Evolutionary conservation across 306 rosid species (phyloP), one percentile per base, ranked within the genome.

Genomic region (barrel medic (Medicago truncatula)): DNA sequence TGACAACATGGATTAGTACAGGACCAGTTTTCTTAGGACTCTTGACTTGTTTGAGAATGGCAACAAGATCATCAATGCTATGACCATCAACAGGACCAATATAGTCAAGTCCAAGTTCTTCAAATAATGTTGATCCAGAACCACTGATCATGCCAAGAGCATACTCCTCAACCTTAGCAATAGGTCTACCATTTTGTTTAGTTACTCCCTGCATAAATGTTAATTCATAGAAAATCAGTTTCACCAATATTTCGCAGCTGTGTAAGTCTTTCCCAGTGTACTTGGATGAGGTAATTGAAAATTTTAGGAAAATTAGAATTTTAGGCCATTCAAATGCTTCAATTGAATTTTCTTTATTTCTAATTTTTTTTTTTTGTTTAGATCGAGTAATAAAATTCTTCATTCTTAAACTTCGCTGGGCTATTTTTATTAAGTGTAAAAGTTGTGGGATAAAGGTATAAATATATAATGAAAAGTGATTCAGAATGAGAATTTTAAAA

Each of bases 31-130:
- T 88, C 77, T 85, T 84, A 11, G 95, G 89, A 67, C 85, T 80
- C 86, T 87, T 90, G 20, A 88, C 96, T 84, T 94, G 92, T n/a
- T 82, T 79, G 53, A 94, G 91, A 81, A 94, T 90, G 76, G 92
- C 53, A 64, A 90, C 68, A 75, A 94, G 92, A 75, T 94, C 97
- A 78, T 94, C 91, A 9, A 94, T 70, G 85, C 81, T 92, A 85
- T 94, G 98, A 76, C 96, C 97, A 76, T 91, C 97, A 15, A 94
- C 89, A 56, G 96, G 99, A 80, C 97, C 99, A 7, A 95, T 92
- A 50, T 95, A 95, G 82, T 90, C 84, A 47, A 95, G 87, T 60
- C 99, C 99, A 68, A 95, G 99, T 88, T 95, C 99, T 83, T 95
- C 97, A 79, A 95, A 95, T 1, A 95, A 83, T 4, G 99, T 85